Base-by-base conservation (phyloP, 257 asterid genomes). In the Plantago ovata region DNA sequence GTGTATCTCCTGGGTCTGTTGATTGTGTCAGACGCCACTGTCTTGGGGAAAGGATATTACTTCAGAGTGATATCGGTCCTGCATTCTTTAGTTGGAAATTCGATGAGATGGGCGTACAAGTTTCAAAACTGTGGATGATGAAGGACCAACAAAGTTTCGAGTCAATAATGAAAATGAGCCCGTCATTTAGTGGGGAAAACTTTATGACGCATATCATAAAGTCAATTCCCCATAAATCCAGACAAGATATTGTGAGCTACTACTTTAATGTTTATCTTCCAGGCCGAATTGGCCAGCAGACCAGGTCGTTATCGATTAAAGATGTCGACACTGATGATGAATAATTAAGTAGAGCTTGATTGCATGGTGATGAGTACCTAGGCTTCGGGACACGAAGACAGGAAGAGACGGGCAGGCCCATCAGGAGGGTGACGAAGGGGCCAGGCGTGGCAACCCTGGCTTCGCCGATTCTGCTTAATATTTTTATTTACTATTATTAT, bases 101-200 rank as follows among this genome's bases (percentile, higher is more conserved):
- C 13, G 82, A 89, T 46, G 84, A 80, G 67, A 82, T 79, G 83
- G 97, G 97, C 13, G 93, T 77, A 58, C 89, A 75, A 67, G 72
- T 69, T 21, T 68, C 77, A 7, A 69, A 77, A 58, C 64, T 69
- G 13, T 86, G 97, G 97, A 72, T 89, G 16, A 2, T 13, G n/a
- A 74, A 78, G 75, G 94, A 89, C 54, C 77, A 77, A 65, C 58
- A 70, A 57, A 67, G 54, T 39, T 78, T 79, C 20, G 86, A 75
- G 67, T 62, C 78, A 13, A 63, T 84, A n/a, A 69, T 84, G 70
- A 80, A 75, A 74, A 59, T 3, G 63, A 72, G 63, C 39, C 57
- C 72, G 14, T 47, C 60, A 16, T 61, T 75, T 23, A 55, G 67
- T 53, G 75, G 73, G 28, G 81, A 78, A 53, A 67, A 69, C 72